These are phyloP conservation scores for Thalassiosira ordinaria DNA, from an alignment of 352 stramenopile species.

Conservation along the genomic window DNA sequence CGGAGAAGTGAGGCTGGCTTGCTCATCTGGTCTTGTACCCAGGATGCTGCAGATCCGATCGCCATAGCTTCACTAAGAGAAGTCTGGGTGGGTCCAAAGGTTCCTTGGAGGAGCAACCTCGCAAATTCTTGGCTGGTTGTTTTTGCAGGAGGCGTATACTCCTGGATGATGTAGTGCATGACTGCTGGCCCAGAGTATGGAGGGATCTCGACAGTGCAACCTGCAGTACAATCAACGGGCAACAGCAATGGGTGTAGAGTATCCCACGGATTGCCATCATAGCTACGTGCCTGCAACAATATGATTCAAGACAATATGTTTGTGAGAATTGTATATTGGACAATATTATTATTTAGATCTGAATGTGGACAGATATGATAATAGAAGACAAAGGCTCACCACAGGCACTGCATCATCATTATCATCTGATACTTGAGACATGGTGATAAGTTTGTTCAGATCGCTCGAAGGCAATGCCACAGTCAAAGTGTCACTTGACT, in stretches of 20 bases:
- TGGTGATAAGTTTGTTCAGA: constrained; percentile 12
- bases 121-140: constrained; percentile 5
- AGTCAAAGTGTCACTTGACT: background rate
- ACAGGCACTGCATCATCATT: constrained; percentile 32
- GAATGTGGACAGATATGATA: too few relatives aligned
- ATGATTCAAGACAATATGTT: too few relatives aligned
- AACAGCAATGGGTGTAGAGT: constrained; percentile 36
- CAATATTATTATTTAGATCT: too few relatives aligned
- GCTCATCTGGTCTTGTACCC: constrained; percentile 51
- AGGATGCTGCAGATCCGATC: constrained; percentile 28
- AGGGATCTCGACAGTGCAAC: constrained; percentile 12
- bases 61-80: constrained; percentile 40
- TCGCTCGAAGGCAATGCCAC: constrained; percentile 24
- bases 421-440: constrained; percentile 25
- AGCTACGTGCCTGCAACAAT: constrained; percentile 24
- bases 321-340: too few relatives aligned
- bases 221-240: constrained; percentile 17
- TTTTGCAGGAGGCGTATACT: constrained; percentile 12
- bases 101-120: constrained; percentile 47
- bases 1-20: constrained; percentile 26
- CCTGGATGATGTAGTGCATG: constrained; percentile 22
- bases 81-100: constrained; percentile 45
- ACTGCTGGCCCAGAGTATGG: background rate
- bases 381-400: background rate
- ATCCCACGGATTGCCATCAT: constrained; percentile 35